A percentile compares a stretch with the other conserved stretches of the same genome.
phyloP scores from a whole-genome alignment of 192 early-diverging fungal genomes.

The Gonapodya prolifera region DNA sequence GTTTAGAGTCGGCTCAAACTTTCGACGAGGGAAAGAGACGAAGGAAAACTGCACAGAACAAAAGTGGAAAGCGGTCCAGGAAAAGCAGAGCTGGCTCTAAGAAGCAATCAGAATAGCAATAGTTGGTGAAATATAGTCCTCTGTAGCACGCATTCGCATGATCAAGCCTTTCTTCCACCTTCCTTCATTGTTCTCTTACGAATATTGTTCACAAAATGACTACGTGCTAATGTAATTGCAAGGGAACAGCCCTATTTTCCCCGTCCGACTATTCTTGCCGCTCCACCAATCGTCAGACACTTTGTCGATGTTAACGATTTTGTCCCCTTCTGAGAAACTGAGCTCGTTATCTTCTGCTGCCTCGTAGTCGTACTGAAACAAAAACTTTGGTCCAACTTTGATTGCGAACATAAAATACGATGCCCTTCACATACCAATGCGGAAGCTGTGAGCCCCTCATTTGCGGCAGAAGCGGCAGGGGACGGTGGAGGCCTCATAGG shows the following conservation, averaged over 20 bases:
- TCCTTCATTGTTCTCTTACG: too few species aligned
- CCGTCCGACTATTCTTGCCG: slow-evolving; percentile 26
- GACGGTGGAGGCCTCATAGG: not conserved
- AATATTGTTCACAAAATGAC: too few species aligned
- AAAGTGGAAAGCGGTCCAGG: not conserved
- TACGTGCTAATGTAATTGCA: not conserved
- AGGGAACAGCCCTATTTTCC: not conserved
- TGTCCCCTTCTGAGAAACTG: slow-evolving; percentile 58
- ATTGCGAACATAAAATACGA: not conserved
- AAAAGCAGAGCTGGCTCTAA: not conserved
- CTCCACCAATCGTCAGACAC: slow-evolving; percentile 90
- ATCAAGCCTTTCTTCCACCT: too few species aligned
- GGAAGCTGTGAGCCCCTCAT: slow-evolving; percentile 10
- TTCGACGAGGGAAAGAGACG: slow-evolving; percentile 4
- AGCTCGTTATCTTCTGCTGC: slow-evolving; percentile 82
- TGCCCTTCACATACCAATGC: not conserved
- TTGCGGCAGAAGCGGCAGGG: not conserved
- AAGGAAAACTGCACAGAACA: not conserved
- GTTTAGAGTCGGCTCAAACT: slow-evolving; percentile 4
- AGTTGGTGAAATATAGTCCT: too few species aligned
- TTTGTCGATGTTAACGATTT: slow-evolving; percentile 66
- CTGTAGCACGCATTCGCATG: too few species aligned
- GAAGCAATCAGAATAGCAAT: not conserved
- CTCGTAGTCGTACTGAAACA: slow-evolving; percentile 60
- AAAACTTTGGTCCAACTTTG: not conserved